Conservation (phyloP, 106 monocot genomes). For the Dioscorea zingiberensis region DNA sequence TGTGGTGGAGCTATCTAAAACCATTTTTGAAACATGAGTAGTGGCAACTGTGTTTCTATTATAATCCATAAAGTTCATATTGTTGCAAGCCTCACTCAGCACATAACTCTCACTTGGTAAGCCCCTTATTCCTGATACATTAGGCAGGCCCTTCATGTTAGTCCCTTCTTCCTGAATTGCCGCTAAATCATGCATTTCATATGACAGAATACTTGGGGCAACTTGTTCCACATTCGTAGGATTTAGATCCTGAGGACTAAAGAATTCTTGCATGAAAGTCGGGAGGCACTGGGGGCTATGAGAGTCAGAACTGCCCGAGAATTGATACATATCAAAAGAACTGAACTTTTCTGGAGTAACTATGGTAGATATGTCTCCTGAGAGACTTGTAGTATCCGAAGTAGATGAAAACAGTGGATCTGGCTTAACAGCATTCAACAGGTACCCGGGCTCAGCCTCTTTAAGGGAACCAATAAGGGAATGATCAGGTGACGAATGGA, state of each 20-base stretch:
- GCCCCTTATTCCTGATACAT: slow-evolving; percentile 31
- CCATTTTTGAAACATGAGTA: slow-evolving; percentile 27
- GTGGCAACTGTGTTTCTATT: slow-evolving; percentile 10
- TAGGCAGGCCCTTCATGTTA: slow-evolving; percentile 25
- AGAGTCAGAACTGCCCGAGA: slow-evolving; percentile 20
- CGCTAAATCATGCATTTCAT: slow-evolving; percentile 14
- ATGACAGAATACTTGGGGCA: slow-evolving; percentile 19
- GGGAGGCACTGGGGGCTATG: slow-evolving; percentile 17
- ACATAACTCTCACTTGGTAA: slow-evolving; percentile 27
- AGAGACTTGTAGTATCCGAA: slow-evolving; percentile 27
- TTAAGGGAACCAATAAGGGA: slow-evolving; percentile 7
- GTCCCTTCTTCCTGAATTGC: slow-evolving; percentile 16
- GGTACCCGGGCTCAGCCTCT: slow-evolving; percentile 4
- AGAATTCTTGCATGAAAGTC: slow-evolving; percentile 31
- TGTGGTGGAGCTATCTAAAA: slow-evolving; percentile 21
- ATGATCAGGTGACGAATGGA: slow-evolving; percentile 29
- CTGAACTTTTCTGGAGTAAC: slow-evolving; percentile 23
- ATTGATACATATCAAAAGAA: slow-evolving; percentile 24
- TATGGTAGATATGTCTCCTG: slow-evolving; percentile 45
- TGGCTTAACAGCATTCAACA: background rate
- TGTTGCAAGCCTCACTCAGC: slow-evolving; percentile 19
- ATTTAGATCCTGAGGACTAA: slow-evolving; percentile 27
- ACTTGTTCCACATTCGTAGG: slow-evolving; percentile 12
- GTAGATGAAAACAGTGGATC: slow-evolving; percentile 21
- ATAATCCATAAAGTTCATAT: slow-evolving; percentile 27